These are phyloP conservation scores for Batkoa obscura DNA, from an alignment of 371 early-diverging fungal genomes.

Conservation along the genomic window DNA sequence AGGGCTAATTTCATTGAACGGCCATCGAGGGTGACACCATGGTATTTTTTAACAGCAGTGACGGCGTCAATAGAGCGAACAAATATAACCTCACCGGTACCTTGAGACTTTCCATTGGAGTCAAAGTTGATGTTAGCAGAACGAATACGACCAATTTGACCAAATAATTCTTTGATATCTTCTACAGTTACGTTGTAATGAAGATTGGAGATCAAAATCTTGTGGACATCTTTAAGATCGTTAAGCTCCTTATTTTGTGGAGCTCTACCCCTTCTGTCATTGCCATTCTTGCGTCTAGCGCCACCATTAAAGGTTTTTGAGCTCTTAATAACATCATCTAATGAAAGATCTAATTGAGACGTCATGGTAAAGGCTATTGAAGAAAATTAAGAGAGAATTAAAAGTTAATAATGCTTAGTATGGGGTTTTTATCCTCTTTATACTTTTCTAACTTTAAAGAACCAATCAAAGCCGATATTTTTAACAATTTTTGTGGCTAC, in stretches of 20 bases:
- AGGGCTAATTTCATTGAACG: slow-evolving; percentile 55
- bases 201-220: slow-evolving; percentile 54
- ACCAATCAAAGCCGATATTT: too few relatives aligned
- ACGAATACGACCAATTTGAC: slow-evolving; percentile 36
- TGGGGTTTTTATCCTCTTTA: too few relatives aligned
- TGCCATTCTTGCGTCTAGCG: slow-evolving; percentile 19
- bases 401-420: too few relatives aligned
- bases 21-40: slow-evolving; percentile 47
- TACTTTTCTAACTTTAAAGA: too few relatives aligned
- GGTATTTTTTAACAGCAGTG: slow-evolving; percentile 36
- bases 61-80: slow-evolving; percentile 28
- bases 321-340: slow-evolving; percentile 43
- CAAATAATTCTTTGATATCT: slow-evolving; percentile 32
- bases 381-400: too few relatives aligned
- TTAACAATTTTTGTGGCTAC: too few relatives aligned
- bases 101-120: slow-evolving; percentile 42
- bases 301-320: slow-evolving; percentile 12
- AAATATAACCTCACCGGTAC: slow-evolving; percentile 48
- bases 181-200: slow-evolving; percentile 43
- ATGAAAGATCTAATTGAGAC: slow-evolving; percentile 39
- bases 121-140: slow-evolving; percentile 46
- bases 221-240: too few relatives aligned
- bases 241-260: slow-evolving; percentile 15
- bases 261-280: slow-evolving; percentile 15
- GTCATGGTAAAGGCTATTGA: too few relatives aligned